phyloP scores from a whole-genome alignment of 192 early-diverging fungal genomes.

The Thoreauomyces humboldtii region DNA sequence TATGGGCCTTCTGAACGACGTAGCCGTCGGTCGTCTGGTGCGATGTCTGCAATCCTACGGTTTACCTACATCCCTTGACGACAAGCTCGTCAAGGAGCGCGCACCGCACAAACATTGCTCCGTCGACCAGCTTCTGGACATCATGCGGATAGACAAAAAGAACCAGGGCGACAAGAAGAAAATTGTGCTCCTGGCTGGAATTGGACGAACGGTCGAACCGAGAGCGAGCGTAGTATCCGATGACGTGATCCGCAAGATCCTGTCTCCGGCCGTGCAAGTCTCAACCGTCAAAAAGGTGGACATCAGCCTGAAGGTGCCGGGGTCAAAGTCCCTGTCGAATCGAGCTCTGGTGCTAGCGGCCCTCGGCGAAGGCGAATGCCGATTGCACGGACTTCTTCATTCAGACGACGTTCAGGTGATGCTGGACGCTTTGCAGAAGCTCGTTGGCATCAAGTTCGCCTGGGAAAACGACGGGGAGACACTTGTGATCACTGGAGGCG shows the following conservation, averaged over 20 bases:
- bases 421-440: conserved; percentile 84
- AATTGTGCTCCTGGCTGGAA: conserved; percentile 78
- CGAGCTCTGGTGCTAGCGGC: conserved; percentile 90
- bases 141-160: conserved; percentile 97
- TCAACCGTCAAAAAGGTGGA: conserved; percentile 36
- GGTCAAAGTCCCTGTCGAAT: conserved; percentile 98
- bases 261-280: conserved; percentile 75
- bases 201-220: conserved; percentile 83
- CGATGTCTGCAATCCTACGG: conserved; percentile 84
- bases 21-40: conserved; percentile 79
- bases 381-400: conserved; percentile 82
- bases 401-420: conserved; percentile 99
- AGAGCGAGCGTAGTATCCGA: conserved; percentile 83
- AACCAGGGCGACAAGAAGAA: conserved; percentile 88
- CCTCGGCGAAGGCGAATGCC: conserved; percentile 75
- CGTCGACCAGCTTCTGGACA: conserved; percentile 82
- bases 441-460: conserved; percentile 79
- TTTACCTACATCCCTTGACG: conserved; percentile 80
- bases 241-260: conserved; percentile 73
- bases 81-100: conserved; percentile 68
- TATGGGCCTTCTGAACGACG: conserved; percentile 81
- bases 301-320: conserved; percentile 72
- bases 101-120: conserved; percentile 58
- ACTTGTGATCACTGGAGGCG: conserved; percentile 78
- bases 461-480: conserved; percentile 94